These are phyloP conservation scores for Pyrenopolyporus hunteri DNA, from an alignment of 495 filamentous ascomycete species.

Conservation along the genomic window DNA sequence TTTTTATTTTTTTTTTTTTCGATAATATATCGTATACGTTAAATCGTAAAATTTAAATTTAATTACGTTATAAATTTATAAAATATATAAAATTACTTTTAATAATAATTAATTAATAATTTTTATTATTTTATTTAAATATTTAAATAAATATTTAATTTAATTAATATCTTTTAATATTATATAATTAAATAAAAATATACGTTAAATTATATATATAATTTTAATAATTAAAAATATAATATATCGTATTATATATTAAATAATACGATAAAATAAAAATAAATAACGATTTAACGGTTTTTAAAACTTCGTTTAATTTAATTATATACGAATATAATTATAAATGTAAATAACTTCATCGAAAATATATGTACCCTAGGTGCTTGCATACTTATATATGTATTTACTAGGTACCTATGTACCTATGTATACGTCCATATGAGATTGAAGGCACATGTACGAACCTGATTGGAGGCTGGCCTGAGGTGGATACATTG, in stretches of 20 bases:
- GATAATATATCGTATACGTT: too few species aligned
- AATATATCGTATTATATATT: not conserved
- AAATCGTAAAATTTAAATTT: too few species aligned
- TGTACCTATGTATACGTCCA: too few species aligned
- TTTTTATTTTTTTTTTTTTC: not conserved
- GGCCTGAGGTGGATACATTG: too few species aligned
- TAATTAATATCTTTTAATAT: not conserved
- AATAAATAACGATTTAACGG: too few species aligned
- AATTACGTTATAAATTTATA: not conserved
- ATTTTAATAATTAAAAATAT: not conserved
- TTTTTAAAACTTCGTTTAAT: not conserved
- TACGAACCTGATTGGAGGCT: too few species aligned
- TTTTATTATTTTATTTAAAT: not conserved
- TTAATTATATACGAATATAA: not conserved
- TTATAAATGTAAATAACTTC: not conserved
- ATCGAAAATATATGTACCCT: not conserved
- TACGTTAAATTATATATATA: not conserved
- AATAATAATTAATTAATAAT: not conserved
- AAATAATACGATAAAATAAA: not conserved
- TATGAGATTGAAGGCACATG: too few species aligned
- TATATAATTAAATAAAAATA: not conserved
- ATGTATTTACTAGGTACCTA: not conserved
- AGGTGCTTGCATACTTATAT: too few species aligned
- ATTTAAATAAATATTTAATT: not conserved
- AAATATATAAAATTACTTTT: not conserved